Evolutionary conservation across 2,329 filamentous ascomycete species (phyloP).

Genomic region (Cladosporium sp.): DNA sequence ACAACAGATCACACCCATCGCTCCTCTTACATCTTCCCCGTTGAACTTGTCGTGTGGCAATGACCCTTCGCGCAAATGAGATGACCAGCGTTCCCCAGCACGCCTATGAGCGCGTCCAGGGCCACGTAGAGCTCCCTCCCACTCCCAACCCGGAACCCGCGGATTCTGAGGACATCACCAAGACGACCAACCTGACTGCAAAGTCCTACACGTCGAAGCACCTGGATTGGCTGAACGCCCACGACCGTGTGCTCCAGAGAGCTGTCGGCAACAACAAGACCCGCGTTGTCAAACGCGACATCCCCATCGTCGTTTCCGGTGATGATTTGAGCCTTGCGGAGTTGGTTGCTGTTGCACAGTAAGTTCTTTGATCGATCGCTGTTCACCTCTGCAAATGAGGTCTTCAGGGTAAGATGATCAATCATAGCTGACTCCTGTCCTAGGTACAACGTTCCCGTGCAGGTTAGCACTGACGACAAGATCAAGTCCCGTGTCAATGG

Average conservation of each 20-base stretch:
- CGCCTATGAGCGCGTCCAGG: constrained; percentile 5
- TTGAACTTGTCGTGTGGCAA: neutral
- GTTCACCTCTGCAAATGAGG: neutral
- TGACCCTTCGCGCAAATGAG: constrained; percentile 1
- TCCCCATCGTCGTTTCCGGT: constrained; percentile 7
- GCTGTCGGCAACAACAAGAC: neutral
- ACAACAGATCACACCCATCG: neutral
- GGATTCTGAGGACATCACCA: neutral
- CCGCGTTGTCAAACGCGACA: neutral
- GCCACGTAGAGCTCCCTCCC: constrained; percentile 2
- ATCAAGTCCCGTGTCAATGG: constrained; percentile 9
- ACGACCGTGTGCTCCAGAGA: neutral
- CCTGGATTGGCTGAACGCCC: neutral
- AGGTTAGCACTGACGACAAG: constrained; percentile 10
- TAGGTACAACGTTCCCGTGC: constrained; percentile 9
- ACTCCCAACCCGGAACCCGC: constrained; percentile 7
- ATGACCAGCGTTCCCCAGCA: constrained; percentile 3
- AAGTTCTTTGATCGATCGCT: neutral
- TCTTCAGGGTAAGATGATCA: neutral
- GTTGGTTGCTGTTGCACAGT: constrained; percentile 12
- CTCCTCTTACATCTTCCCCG: neutral
- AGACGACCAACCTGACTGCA: neutral
- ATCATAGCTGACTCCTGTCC: neutral
- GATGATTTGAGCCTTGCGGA: constrained; percentile 11
- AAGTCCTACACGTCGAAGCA: neutral